Evolutionary conservation across 176 grass and related monocot species (phyloP), one percentile per base, ranked within the genome.

Genomic region (Oryza officinalis): DNA sequence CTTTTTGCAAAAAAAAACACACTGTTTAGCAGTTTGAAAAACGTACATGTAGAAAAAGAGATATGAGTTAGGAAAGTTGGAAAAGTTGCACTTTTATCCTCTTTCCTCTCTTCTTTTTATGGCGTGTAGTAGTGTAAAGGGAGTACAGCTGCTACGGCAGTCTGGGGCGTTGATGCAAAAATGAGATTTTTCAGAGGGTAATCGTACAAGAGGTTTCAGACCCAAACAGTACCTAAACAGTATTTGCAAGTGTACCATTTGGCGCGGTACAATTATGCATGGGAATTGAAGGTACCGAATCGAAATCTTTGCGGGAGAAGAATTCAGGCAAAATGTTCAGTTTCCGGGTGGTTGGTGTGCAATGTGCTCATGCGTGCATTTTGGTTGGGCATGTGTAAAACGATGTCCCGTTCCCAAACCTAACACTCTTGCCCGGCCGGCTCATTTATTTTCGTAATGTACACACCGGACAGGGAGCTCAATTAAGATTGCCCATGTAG

Each of bases 371-470:
- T 28, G 15, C 30, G n/a, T 28, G 15, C 30, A 15, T 50, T 31
- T 27, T 27, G 35, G 26, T 6, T 67, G 54, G 41, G 32, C 77
- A 69, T 69, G 78, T 46, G 85, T 32, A 67, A 87, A 81, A 67
- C 46, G 85, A 54, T 44, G 37, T 28, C 23, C 27, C 57, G 10
- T 26, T 2, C 3, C 12, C 13, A 1, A 26, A 81, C 85, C 44
- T 67, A 68, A 80, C 70, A 13, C 63, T n/a, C 18, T 10, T 10
- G 13, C 35, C 69, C 22, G 27, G 20, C 20, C 47, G 22, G 32
- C 23, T 57, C 78, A 87, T 87, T 81, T 23, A 75, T 72, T 71
- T 76, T 60, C 23, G 30, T 28, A 4, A 2, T 25, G 68, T 79
- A 43, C 71, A 27, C 61, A 10, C 22, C 4, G 63, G 15, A 59